Conservation (phyloP, 306 rosid species). For the Herpetospermum pedunculosum region DNA sequence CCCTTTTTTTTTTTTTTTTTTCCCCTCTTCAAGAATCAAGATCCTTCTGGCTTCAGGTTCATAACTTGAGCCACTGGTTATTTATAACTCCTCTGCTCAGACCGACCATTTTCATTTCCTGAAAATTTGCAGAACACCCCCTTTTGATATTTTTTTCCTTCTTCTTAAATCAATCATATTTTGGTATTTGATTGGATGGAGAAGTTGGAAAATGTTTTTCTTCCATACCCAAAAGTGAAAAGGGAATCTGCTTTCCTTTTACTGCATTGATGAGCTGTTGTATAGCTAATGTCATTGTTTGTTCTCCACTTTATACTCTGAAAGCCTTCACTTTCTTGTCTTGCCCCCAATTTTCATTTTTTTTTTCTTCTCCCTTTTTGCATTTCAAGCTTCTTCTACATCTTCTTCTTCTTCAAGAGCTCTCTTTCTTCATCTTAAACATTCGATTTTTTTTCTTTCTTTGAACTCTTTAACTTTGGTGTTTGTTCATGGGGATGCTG, state of each 20-base stretch:
- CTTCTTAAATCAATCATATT: background rate
- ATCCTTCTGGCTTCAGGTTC: constrained; percentile 5
- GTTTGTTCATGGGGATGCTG: constrained; percentile 44
- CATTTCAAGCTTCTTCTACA: constrained; percentile 22
- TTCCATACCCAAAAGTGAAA: constrained; percentile 36
- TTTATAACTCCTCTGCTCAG: background rate
- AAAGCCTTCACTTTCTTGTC: constrained; percentile 87
- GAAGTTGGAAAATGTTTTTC: constrained; percentile 31
- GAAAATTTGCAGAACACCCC: constrained; percentile 3
- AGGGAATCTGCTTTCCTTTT: constrained; percentile 91
- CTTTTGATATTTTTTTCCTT: background rate
- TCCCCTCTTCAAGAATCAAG: constrained; percentile 1
- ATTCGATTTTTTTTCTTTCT: constrained; percentile 19
- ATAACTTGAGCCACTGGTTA: constrained; percentile 14
- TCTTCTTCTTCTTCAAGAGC: constrained; percentile 45
- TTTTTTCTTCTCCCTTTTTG: constrained; percentile 1
- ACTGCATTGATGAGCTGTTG: constrained; percentile 62
- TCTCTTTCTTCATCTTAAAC: constrained; percentile 26
- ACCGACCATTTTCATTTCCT: background rate
- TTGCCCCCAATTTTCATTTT: constrained; percentile 29
- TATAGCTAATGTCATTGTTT: constrained; percentile 44
- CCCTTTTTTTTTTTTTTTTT: constrained; percentile 8
- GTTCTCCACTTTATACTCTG: constrained; percentile 80
- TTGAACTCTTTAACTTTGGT: constrained; percentile 31
- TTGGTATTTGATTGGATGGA: constrained; percentile 15